These are phyloP conservation scores for Phytophthora lateralis DNA, from an alignment of 352 stramenopile species.

Conservation along the genomic window DNA sequence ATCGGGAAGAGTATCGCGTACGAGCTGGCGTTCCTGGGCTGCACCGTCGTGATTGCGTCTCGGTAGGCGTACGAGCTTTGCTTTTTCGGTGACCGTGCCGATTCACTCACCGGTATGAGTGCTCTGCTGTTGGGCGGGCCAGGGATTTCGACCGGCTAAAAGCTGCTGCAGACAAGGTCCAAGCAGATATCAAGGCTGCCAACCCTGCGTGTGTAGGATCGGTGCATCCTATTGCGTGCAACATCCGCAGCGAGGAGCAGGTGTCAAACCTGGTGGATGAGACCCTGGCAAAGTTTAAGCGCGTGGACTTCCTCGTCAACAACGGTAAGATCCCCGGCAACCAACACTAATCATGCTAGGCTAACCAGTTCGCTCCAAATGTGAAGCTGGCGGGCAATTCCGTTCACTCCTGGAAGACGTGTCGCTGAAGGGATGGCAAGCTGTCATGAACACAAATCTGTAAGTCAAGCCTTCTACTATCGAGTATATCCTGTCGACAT, in stretches of 20 bases:
- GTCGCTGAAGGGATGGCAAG: conserved; percentile 87
- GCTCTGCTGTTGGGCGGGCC: neutral
- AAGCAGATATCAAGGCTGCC: conserved; percentile 39
- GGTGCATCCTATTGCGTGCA: conserved; percentile 53
- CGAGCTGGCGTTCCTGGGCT: conserved; percentile 73
- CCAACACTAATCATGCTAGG: neutral
- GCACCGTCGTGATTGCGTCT: conserved; percentile 70
- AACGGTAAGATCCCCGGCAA: conserved; percentile 53
- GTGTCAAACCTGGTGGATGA: conserved; percentile 67
- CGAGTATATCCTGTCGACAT: neutral
- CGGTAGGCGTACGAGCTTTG: conserved; percentile 24
- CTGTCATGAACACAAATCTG: conserved; percentile 93
- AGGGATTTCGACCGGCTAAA: conserved; percentile 64
- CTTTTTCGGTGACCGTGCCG: neutral
- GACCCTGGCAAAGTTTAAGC: conserved; percentile 67
- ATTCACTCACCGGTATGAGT: conserved; percentile 1
- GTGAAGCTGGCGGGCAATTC: conserved; percentile 89
- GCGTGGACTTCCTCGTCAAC: conserved; percentile 93
- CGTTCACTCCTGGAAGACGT: conserved; percentile 86
- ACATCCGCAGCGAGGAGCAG: conserved; percentile 68
- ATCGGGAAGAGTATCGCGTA: conserved; percentile 80
- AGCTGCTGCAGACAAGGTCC: conserved; percentile 55
- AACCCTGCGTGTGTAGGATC: conserved; percentile 27
- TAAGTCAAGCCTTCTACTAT: conserved; percentile 19
- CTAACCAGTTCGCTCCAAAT: neutral